phyloP scores from a whole-genome alignment of 352 stramenopile genomes.

The Pythium chondricola region DNA sequence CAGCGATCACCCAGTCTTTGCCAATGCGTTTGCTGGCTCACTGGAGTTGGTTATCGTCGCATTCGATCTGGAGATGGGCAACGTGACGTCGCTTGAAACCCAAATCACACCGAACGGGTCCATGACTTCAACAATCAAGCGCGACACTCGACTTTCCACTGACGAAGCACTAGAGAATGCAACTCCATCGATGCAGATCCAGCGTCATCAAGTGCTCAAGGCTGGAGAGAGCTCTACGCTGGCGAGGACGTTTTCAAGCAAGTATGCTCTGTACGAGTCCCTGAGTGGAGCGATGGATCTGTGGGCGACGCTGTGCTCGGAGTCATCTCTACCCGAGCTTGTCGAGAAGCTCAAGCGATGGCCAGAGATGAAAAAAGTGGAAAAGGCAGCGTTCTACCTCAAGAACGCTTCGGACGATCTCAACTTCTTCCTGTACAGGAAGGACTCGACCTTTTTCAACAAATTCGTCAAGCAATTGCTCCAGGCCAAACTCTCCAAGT shows the following conservation, averaged over 20 bases:
- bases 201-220: slow-evolving; percentile 4
- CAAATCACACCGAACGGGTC: neutral
- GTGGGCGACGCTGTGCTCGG: slow-evolving; percentile 10
- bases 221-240: neutral
- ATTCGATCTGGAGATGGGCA: neutral
- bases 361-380: slow-evolving; percentile 1
- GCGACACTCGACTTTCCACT: slow-evolving; percentile 2
- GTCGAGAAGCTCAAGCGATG: slow-evolving; percentile 7
- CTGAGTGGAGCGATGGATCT: slow-evolving; percentile 10
- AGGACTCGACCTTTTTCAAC: slow-evolving; percentile 10
- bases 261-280: slow-evolving; percentile 15
- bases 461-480: slow-evolving; percentile 3
- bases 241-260: slow-evolving; percentile 5
- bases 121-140: neutral
- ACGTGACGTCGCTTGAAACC: slow-evolving; percentile 1
- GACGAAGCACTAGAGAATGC: slow-evolving; percentile 3
- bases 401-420: slow-evolving; percentile 14
- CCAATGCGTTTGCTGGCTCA: neutral
- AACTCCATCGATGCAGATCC: slow-evolving; percentile 5
- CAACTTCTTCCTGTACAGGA: slow-evolving; percentile 17
- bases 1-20: neutral
- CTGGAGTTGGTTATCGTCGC: slow-evolving; percentile 7
- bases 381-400: slow-evolving; percentile 9
- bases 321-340: neutral
- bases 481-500: slow-evolving; percentile 5